Percentiles rank a stretch among this genome's conserved stretches.
These are phyloP conservation scores for Ascochyta pisi DNA, from an alignment of 2,329 filamentous ascomycete species.

Conservation along the genomic window DNA sequence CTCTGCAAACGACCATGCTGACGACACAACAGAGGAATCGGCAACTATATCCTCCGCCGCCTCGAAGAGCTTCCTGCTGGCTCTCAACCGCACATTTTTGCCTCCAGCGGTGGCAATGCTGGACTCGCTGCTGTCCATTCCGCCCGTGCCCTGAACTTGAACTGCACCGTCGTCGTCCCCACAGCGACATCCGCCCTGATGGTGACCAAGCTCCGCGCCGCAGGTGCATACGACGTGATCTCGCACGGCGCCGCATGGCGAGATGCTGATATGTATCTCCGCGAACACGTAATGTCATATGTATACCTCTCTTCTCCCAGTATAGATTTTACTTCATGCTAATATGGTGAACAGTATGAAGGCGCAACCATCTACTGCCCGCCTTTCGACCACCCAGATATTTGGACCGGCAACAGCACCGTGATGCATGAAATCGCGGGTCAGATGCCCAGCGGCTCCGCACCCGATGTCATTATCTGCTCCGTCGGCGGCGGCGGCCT, in stretches of 20 bases:
- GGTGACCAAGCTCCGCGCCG: slow-evolving; percentile 71
- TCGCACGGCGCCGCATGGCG: slow-evolving; percentile 72
- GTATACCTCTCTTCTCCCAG: slow-evolving; percentile 23
- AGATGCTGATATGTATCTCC: slow-evolving; percentile 72
- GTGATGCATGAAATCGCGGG: slow-evolving; percentile 61
- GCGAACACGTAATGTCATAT: slow-evolving; percentile 61
- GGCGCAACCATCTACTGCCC: slow-evolving; percentile 65
- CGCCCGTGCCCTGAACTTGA: slow-evolving; percentile 67
- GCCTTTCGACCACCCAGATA: slow-evolving; percentile 71
- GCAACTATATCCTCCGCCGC: slow-evolving; percentile 69
- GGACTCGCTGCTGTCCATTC: slow-evolving; percentile 82
- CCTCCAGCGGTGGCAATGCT: slow-evolving; percentile 81
- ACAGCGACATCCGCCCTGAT: slow-evolving; percentile 70
- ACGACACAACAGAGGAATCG: slow-evolving; percentile 62
- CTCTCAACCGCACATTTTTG: slow-evolving; percentile 72
- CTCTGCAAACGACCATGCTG: slow-evolving; percentile 5
- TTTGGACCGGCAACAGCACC: slow-evolving; percentile 71
- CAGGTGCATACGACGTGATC: slow-evolving; percentile 72
- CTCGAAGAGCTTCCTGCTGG: slow-evolving; percentile 48
- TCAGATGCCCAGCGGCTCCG: slow-evolving; percentile 52
- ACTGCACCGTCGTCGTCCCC: slow-evolving; percentile 79
- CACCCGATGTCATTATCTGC: slow-evolving; percentile 75
- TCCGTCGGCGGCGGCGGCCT: slow-evolving; percentile 82
- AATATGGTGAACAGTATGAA: slow-evolving; percentile 37
- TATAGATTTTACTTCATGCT: not conserved